Evolutionary conservation across 148 eudicot species (phyloP), one percentile per base, ranked within the genome.

Genomic region (Diospyros lotus): DNA sequence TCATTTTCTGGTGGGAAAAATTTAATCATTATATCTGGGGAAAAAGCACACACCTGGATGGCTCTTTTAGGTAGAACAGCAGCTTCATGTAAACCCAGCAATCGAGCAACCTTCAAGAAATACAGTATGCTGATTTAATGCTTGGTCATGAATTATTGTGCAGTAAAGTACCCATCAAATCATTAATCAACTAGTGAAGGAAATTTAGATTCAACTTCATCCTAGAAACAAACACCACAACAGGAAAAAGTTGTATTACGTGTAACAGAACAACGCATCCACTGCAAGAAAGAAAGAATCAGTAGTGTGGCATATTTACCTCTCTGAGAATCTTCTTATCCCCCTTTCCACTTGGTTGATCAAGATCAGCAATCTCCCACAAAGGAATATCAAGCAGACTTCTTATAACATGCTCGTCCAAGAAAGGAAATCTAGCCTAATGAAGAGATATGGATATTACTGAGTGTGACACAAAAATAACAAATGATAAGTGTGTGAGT

Each of bases 351-450:
- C 89, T 95, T 45, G 97, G 96, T 79, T 89, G 91, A 72, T 86
- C 81, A 78, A 95, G 98, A 81, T 92, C 82, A 44, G 93, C 96
- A 58, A 92, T 89, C 77, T 92, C 98, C 97, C 98, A 92, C 56
- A 95, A 78, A 68, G 97, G 97, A 65, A 92, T 82, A 52, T 82
- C 85, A 50, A 95, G 93, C 71, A 95, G 76, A 68, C 80, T 79
- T 79, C 81, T 83, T 73, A 92, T 92, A 75, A 95, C 98, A 81
- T 95, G 91, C 84, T 95, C 98, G 65, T 95, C 98, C 84, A 95
- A 72, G 81, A 92, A 95, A 48, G 98, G 98, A 81, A 92, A 95
- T 82, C 98, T 89, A 45, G 98, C 96, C 98, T 95, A 71, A 76
- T 63, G 59, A 43, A 66, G 74, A 79, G 52, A 64, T 45, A 71